Percentiles rank a stretch among this genome's conserved stretches.
Evolutionary conservation across 208 protist genomes (phyloP).

Genomic region (Crithidia brevicula): DNA sequence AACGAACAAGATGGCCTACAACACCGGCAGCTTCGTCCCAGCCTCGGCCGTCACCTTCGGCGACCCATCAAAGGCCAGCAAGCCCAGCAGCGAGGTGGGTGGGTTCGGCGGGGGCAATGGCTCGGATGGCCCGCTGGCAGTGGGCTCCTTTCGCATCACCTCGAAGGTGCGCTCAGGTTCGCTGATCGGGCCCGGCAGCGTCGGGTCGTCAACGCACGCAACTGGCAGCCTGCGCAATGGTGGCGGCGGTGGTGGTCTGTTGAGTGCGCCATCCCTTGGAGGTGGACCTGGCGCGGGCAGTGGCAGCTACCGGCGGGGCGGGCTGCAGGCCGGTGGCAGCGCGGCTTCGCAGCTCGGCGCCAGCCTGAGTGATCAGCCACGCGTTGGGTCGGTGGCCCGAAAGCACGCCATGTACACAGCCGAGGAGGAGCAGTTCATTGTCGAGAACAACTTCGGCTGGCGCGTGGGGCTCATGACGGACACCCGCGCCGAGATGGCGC

Average conservation of each 20-base stretch:
- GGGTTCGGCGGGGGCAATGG: constrained; percentile 7
- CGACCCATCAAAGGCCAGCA: constrained; percentile 24
- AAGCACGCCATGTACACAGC: constrained; percentile 76
- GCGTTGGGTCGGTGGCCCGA: constrained; percentile 78
- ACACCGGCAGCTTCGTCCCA: constrained; percentile 76
- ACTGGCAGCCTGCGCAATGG: constrained; percentile 29
- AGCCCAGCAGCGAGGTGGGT: constrained; percentile 23
- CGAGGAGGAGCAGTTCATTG: constrained; percentile 82
- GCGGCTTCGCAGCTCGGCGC: constrained; percentile 42
- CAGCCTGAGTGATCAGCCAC: constrained; percentile 54
- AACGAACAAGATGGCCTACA: constrained; percentile 79
- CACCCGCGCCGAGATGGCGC: constrained; percentile 45
- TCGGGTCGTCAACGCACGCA: constrained; percentile 25
- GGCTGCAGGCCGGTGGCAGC: constrained; percentile 22
- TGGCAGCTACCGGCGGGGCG: constrained; percentile 32
- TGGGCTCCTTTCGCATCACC: constrained; percentile 64
- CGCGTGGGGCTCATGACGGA: constrained; percentile 92
- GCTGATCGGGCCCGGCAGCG: constrained; percentile 23
- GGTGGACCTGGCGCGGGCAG: constrained; percentile 13
- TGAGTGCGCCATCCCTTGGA: neutral
- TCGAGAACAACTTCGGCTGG: constrained; percentile 86
- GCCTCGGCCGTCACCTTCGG: constrained; percentile 49
- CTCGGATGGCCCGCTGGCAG: constrained; percentile 10
- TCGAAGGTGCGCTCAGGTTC: constrained; percentile 27
- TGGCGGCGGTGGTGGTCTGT: constrained; percentile 4